Percentiles rank a stretch among this genome's conserved stretches.
Evolutionary conservation across 1,139 yeast genomes (phyloP).

Genomic region (Geotrichum phurueaensis): DNA sequence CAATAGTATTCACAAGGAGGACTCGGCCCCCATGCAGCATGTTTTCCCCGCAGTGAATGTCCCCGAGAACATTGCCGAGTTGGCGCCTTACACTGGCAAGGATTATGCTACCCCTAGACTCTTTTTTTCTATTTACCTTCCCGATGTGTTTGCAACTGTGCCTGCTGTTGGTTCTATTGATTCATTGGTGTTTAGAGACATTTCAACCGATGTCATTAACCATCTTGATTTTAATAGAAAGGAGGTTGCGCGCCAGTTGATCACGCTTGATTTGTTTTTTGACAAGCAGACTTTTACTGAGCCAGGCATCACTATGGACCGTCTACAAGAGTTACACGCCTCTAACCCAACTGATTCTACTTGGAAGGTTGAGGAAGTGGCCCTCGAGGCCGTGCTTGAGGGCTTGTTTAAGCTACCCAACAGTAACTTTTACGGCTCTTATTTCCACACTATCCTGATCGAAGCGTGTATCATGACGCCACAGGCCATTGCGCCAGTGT

Average conservation of each 20-base stretch:
- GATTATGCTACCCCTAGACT: constrained; percentile 46
- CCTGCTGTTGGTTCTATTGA: constrained; percentile 59
- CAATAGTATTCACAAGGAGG: constrained; percentile 21
- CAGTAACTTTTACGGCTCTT: constrained; percentile 28
- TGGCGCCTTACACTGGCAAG: constrained; percentile 16
- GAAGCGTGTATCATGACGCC: constrained; percentile 85
- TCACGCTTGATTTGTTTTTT: constrained; percentile 70
- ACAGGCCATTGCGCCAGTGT: constrained; percentile 87
- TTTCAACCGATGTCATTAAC: constrained; percentile 66
- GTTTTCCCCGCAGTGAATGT: constrained; percentile 38
- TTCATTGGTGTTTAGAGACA: constrained; percentile 65
- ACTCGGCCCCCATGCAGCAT: constrained; percentile 26
- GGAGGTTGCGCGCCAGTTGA: constrained; percentile 79
- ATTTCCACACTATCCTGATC: constrained; percentile 80
- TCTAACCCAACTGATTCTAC: constrained; percentile 41
- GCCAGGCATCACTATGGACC: constrained; percentile 78
- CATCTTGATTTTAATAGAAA: constrained; percentile 83
- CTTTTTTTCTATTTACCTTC: constrained; percentile 60
- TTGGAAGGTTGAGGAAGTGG: constrained; percentile 88
- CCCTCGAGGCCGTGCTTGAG: constrained; percentile 74
- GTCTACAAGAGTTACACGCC: constrained; percentile 46
- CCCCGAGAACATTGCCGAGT: constrained; percentile 25
- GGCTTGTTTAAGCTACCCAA: constrained; percentile 72
- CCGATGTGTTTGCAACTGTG: constrained; percentile 57
- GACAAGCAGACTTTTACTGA: constrained; percentile 67